A percentile compares a stretch with the other conserved stretches of the same genome.
These are phyloP conservation scores for Mercurialis annua DNA, from an alignment of 345 rosid genomes.

Conservation along the genomic window DNA sequence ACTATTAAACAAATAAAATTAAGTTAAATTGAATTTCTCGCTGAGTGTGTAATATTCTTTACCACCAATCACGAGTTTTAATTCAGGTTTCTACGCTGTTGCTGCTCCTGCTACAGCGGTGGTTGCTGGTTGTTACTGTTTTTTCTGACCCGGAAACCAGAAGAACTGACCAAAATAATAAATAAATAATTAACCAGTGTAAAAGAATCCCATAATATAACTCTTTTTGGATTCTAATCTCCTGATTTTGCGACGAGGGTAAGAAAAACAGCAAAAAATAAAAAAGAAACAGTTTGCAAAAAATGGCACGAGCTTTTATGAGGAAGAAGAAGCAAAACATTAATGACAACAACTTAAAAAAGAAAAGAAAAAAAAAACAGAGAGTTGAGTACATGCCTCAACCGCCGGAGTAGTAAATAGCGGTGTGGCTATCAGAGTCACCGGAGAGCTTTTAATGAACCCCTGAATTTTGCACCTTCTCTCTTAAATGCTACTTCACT, in stretches of 20 bases:
- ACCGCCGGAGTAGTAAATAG: background rate
- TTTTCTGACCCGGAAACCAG: slow-evolving; percentile 14
- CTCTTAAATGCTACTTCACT: no score
- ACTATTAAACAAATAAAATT: background rate
- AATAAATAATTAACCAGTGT: background rate
- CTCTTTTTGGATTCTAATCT: background rate
- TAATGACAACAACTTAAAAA: background rate
- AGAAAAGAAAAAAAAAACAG: background rate
- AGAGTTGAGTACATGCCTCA: background rate
- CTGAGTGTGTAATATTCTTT: slow-evolving; percentile 24
- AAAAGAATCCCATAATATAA: no score
- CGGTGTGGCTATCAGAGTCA: slow-evolving; percentile 3
- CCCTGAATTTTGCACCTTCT: no score
- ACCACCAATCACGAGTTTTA: slow-evolving; percentile 45
- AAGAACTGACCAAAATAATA: background rate
- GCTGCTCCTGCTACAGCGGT: no score
- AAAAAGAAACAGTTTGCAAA: background rate
- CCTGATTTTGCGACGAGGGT: background rate
- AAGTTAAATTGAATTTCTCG: background rate
- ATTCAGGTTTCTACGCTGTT: slow-evolving; percentile 27
- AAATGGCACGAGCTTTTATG: slow-evolving; percentile 14
- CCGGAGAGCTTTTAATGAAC: slow-evolving; percentile 14
- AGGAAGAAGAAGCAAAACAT: background rate
- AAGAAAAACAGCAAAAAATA: background rate
- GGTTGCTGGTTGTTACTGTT: background rate